phyloP scores from a whole-genome alignment of 495 filamentous ascomycete genomes.

The Aspergillus diversus region DNA sequence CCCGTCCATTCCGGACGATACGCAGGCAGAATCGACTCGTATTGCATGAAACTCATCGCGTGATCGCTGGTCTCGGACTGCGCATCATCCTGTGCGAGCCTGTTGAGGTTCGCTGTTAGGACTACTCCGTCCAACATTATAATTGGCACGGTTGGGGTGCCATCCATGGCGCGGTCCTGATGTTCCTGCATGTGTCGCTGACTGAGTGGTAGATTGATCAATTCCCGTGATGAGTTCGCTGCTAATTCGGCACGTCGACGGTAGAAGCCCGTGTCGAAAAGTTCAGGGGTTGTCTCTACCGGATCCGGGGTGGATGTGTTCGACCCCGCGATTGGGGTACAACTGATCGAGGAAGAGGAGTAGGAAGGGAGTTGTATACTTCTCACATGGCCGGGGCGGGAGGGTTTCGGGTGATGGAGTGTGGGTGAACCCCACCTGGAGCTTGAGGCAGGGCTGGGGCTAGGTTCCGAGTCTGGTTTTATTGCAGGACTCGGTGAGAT shows the following conservation, averaged over 20 bases:
- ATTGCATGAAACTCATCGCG: conserved; percentile 46
- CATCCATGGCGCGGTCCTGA: neutral
- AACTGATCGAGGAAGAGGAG: neutral
- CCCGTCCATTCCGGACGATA: conserved; percentile 9
- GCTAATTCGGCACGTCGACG: conserved; percentile 37
- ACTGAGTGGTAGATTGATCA: conserved; percentile 37
- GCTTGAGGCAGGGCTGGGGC: neutral
- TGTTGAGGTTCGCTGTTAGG: conserved; percentile 36
- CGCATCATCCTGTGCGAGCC: conserved; percentile 4
- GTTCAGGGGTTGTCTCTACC: conserved; percentile 26
- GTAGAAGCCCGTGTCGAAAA: conserved; percentile 40
- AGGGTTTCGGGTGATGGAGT: neutral
- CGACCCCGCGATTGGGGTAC: neutral
- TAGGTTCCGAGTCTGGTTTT: neutral
- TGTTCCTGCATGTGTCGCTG: conserved; percentile 19
- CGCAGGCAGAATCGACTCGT: conserved; percentile 17
- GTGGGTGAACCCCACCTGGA: neutral
- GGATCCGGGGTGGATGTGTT: conserved; percentile 5
- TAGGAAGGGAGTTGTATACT: neutral
- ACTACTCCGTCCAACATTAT: conserved; percentile 16
- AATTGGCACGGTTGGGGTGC: neutral
- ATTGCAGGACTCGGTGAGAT: neutral
- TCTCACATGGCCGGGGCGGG: conserved; percentile 3
- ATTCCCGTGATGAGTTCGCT: conserved; percentile 29
- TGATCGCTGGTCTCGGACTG: conserved; percentile 17